These are phyloP conservation scores for Mycena epipterygia DNA, from an alignment of 768 basidiomycete genomes.

Conservation along the genomic window DNA sequence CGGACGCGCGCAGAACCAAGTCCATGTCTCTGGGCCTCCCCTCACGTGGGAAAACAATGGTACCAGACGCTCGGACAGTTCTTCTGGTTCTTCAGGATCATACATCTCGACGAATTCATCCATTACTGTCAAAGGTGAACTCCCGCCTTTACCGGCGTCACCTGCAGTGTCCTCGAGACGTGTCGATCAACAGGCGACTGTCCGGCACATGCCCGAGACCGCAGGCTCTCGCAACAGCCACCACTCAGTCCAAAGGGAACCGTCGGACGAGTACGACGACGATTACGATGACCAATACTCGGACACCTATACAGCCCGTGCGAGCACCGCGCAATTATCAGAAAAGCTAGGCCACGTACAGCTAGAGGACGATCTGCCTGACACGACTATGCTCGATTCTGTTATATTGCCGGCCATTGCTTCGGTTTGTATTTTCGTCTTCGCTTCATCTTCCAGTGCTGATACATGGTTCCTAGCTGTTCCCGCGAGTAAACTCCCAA, in stretches of 20 bases:
- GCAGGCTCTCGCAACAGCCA: constrained; percentile 45
- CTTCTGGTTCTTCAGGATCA: constrained; percentile 50
- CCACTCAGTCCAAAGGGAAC: constrained; percentile 55
- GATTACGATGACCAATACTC: constrained; percentile 72
- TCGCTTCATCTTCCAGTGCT: neutral
- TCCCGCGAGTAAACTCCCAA: constrained; percentile 92
- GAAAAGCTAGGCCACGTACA: constrained; percentile 63
- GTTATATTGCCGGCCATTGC: constrained; percentile 97
- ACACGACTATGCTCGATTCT: constrained; percentile 95
- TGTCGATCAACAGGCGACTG: constrained; percentile 75
- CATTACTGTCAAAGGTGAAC: constrained; percentile 66
- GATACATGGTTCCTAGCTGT: constrained; percentile 68
- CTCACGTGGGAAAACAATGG: constrained; percentile 87
- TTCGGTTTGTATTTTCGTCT: constrained; percentile 70
- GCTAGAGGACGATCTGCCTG: constrained; percentile 73
- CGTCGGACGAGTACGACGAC: constrained; percentile 74
- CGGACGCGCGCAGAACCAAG: constrained; percentile 71
- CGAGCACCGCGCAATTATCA: constrained; percentile 53
- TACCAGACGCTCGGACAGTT: constrained; percentile 59
- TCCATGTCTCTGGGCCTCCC: constrained; percentile 74
- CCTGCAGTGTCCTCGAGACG: constrained; percentile 53
- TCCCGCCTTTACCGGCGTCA: constrained; percentile 69
- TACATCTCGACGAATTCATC: constrained; percentile 59
- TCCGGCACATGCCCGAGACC: constrained; percentile 64
- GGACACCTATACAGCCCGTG: constrained; percentile 61